Evolutionary conservation across 2,329 filamentous ascomycete species (phyloP).

Genomic region (Lasiodiplodia gonubiensis): DNA sequence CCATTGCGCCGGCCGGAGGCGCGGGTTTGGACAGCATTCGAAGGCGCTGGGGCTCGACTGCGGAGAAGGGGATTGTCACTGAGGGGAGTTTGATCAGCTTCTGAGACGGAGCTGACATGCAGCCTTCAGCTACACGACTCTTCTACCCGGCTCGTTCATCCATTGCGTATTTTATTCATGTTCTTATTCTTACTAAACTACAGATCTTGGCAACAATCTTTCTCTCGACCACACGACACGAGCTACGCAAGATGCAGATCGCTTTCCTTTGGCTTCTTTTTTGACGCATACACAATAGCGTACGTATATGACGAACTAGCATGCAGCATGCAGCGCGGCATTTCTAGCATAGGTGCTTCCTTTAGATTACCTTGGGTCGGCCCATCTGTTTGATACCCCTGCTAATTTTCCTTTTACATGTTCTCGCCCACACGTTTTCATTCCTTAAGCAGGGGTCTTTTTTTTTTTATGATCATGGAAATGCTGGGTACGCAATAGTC

Average conservation of each 20-base stretch:
- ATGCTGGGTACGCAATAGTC: not conserved
- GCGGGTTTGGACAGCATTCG: not conserved
- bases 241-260: slow-evolving; percentile 7
- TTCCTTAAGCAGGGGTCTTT: slow-evolving; percentile 17
- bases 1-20: not conserved
- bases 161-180: not conserved
- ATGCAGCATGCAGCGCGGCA: slow-evolving; percentile 15
- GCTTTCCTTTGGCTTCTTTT: not conserved
- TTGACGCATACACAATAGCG: not conserved
- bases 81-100: slow-evolving; percentile 24
- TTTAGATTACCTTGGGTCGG: slow-evolving; percentile 22
- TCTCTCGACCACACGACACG: not conserved
- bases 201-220: not conserved
- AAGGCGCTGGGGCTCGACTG: slow-evolving; percentile 8
- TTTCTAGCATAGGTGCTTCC: slow-evolving; percentile 12
- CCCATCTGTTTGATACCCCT: slow-evolving; percentile 27
- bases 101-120: slow-evolving; percentile 3
- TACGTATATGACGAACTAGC: not conserved
- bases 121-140: not conserved
- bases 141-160: not conserved
- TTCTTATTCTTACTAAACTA: slow-evolving; percentile 9
- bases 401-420: not conserved
- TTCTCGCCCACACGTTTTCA: not conserved
- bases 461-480: not conserved
- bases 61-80: slow-evolving; percentile 10